Evolutionary conservation across 345 rosid species (phyloP).

Genomic region (Noccaea bulbosa): DNA sequence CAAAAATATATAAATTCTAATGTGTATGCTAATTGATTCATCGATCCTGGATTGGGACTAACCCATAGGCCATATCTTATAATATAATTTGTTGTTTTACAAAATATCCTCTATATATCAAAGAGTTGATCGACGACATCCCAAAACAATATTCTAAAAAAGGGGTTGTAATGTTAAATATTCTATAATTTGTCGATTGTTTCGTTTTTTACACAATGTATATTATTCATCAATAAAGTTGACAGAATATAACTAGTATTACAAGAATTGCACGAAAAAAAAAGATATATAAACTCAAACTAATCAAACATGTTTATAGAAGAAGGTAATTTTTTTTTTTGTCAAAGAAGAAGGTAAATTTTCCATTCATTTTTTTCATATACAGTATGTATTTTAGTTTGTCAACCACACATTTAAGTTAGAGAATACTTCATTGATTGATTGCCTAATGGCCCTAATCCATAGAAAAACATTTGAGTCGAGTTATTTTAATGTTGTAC

Average conservation of each 20-base stretch:
- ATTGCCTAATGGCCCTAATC: no score
- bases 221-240: background rate
- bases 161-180: no score
- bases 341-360: no score
- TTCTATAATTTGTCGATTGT: conserved; percentile 4
- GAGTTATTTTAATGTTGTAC: background rate
- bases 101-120: background rate
- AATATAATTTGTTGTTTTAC: background rate
- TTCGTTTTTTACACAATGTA: background rate
- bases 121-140: conserved; percentile 12
- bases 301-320: background rate
- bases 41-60: conserved; percentile 3
- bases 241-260: conserved; percentile 1
- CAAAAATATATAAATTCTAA: background rate
- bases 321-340: no score
- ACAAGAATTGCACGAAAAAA: conserved; percentile 1
- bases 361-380: background rate
- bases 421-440: background rate
- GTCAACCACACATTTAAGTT: background rate
- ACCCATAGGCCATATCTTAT: background rate
- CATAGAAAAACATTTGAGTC: background rate
- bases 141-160: background rate
- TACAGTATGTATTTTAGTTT: background rate
- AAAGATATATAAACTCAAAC: background rate
- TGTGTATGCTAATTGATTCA: conserved; percentile 13